These are phyloP conservation scores for Hansenula sp. DNA, from an alignment of 1,139 yeast genomes.

Conservation along the genomic window DNA sequence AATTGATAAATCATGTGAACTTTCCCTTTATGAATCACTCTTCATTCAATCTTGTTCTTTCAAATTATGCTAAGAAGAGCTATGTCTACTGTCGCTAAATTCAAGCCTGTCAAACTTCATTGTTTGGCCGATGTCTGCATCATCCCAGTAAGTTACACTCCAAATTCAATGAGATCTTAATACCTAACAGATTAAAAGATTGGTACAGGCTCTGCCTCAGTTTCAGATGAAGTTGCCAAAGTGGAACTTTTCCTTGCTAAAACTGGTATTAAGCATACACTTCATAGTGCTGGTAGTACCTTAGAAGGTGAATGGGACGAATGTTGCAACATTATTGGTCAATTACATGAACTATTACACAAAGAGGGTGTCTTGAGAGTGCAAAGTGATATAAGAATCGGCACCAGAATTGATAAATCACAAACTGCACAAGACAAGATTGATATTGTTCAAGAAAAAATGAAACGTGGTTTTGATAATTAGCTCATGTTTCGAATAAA, in stretches of 20 bases:
- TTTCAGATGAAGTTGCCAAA: constrained; percentile 71
- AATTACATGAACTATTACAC: constrained; percentile 69
- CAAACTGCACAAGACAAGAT: constrained; percentile 68
- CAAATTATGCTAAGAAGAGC: background rate
- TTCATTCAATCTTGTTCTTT: background rate
- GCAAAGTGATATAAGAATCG: constrained; percentile 82
- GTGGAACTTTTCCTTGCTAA: constrained; percentile 60
- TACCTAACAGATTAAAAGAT: constrained; percentile 38
- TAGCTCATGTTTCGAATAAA: too few relatives aligned
- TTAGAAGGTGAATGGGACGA: constrained; percentile 91
- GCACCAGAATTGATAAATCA: constrained; percentile 64
- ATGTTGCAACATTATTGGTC: constrained; percentile 77
- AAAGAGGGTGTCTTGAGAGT: constrained; percentile 65
- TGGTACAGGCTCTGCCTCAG: constrained; percentile 75
- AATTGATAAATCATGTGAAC: too few relatives aligned
- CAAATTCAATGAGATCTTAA: too few relatives aligned
- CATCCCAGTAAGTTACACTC: constrained; percentile 51
- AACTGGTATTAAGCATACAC: constrained; percentile 58
- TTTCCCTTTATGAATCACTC: too few relatives aligned
- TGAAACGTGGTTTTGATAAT: constrained; percentile 24
- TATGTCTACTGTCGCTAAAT: background rate
- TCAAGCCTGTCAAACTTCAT: constrained; percentile 43
- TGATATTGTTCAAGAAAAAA: constrained; percentile 51
- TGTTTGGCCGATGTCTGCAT: constrained; percentile 82
- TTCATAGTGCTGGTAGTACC: constrained; percentile 90